phyloP scores from a whole-genome alignment of 768 basidiomycete genomes.

The Mrakia hoshinonis region DNA sequence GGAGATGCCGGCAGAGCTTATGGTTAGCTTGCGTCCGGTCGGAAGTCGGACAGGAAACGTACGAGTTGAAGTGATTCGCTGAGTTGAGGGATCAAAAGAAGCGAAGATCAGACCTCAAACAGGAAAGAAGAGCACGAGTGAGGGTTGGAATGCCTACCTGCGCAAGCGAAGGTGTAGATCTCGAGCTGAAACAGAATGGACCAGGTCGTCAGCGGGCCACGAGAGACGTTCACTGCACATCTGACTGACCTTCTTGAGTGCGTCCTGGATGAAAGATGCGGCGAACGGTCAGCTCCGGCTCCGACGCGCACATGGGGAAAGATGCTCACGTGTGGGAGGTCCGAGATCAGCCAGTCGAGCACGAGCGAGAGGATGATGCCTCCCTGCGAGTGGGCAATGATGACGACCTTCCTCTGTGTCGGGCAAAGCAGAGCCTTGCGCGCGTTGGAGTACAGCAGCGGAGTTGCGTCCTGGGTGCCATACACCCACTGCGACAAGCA shows the following conservation, averaged over 20 bases:
- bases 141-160: no score
- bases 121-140: no score
- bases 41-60: neutral
- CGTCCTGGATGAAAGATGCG: neutral
- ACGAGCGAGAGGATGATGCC: slow-evolving; percentile 32
- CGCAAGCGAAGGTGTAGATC: slow-evolving; percentile 36
- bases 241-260: neutral
- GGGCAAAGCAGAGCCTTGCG: slow-evolving; percentile 28
- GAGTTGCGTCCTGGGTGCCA: neutral
- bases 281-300: neutral
- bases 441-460: slow-evolving; percentile 20
- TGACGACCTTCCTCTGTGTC: slow-evolving; percentile 33
- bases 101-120: no score
- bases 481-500: neutral
- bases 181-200: slow-evolving; percentile 29
- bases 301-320: no score
- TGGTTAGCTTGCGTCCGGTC: neutral
- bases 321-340: slow-evolving; percentile 1
- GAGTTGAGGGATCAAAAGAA: neutral
- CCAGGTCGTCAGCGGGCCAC: neutral
- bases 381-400: slow-evolving; percentile 36
- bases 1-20: neutral
- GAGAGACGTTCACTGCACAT: neutral
- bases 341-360: slow-evolving; percentile 20
- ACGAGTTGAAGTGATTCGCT: slow-evolving; percentile 35